Conservation (phyloP, 2,329 filamentous ascomycete species). For the Chrysoporthe cubensis region DNA sequence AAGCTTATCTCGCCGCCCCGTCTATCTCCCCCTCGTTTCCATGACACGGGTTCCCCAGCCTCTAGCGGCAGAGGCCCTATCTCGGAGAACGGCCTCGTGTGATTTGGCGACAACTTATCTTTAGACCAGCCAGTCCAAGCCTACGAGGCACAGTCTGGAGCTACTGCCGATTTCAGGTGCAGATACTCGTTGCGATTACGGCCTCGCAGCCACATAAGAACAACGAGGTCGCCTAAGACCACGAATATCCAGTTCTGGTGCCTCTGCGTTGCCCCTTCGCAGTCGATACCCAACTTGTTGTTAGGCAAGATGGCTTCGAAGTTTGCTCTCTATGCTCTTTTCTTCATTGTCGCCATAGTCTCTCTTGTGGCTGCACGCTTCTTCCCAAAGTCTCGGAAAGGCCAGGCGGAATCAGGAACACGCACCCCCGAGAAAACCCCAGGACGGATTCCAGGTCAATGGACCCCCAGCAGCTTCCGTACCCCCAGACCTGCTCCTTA, state of each 20-base stretch:
- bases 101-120: slow-evolving; percentile 14
- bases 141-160: slow-evolving; percentile 8
- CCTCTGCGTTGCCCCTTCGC: not conserved
- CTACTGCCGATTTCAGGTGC: not conserved
- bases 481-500: slow-evolving; percentile 65
- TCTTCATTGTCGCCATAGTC: slow-evolving; percentile 15
- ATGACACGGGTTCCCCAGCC: not conserved
- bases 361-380: slow-evolving; percentile 17
- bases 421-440: slow-evolving; percentile 9
- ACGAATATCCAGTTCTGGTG: not conserved
- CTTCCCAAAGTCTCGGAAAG: slow-evolving; percentile 3
- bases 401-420: slow-evolving; percentile 10
- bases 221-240: not conserved
- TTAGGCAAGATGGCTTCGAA: slow-evolving; percentile 14
- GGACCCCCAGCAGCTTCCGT: slow-evolving; percentile 61
- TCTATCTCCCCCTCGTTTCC: slow-evolving; percentile 14
- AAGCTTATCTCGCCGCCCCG: slow-evolving; percentile 22
- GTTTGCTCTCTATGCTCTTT: slow-evolving; percentile 12
- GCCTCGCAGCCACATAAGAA: not conserved
- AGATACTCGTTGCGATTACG: slow-evolving; percentile 3
- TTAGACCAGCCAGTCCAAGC: slow-evolving; percentile 16
- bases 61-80: slow-evolving; percentile 22
- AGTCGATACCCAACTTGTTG: not conserved
- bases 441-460: slow-evolving; percentile 44
- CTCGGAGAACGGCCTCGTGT: slow-evolving; percentile 20